Evolutionary conservation across 352 stramenopile genomes (phyloP), one percentile per base, ranked within the genome.

Genomic region (Phytophthora ohioensis): DNA sequence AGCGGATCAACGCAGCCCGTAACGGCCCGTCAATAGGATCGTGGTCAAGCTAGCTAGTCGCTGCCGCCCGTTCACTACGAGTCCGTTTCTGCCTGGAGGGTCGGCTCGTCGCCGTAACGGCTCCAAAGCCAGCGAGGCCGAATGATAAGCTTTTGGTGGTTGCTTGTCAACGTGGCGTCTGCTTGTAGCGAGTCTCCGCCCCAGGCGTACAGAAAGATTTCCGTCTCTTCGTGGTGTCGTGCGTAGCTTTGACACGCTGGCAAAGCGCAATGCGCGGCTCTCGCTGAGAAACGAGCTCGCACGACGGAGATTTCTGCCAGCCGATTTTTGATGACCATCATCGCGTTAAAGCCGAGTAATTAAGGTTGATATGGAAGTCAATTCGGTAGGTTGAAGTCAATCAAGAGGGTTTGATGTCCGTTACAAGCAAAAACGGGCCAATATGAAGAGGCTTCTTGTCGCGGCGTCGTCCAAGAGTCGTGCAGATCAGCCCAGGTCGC

Each of bases 401-500:
- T 48, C 13, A 48, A 31, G 42, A 6, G 42, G 17, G 42, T 5
- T 31, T 32, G 31, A 10, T 38, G 51, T 38, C 56, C 61, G 66
- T 72, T 75, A 78, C 56, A 56, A 64, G 48, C 49, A 57, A 57
- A 75, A 79, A 66, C 64, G 32, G 52, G 55, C 57, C 59, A 64
- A 36, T 43, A 57, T 13, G 3, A 41, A 48, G 57, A 27, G 41
- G 30, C 59, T 48, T 66, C 53, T 67, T 65, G 65, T 78, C 65
- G 70, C 70, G 43, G 47, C 64, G 36, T 76, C 54, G 72, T 27
- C 72, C 63, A 79, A 79, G 57, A 76, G 71, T 70, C 71, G 71
- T 79, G 67, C 71, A 79, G 71, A 79, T 79, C 62, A 35, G 71
- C 52, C 62, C 71, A 61, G 71, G 69, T 75, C 63, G 56, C 49